phyloP scores from a whole-genome alignment of 441 rosid species.

The Populus hybrid region DNA sequence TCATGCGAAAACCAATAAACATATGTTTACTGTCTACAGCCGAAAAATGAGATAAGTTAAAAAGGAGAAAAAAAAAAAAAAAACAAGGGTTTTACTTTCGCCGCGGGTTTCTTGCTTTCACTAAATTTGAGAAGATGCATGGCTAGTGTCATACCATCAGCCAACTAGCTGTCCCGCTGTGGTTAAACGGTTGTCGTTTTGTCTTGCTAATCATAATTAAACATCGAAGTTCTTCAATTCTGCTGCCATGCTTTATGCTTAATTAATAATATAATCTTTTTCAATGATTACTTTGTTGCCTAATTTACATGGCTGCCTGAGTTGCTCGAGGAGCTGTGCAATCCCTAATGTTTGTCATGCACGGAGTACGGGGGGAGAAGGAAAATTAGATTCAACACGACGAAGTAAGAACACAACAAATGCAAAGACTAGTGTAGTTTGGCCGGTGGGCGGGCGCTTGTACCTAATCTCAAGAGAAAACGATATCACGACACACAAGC shows the following conservation, averaged over 20 bases:
- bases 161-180: not conserved
- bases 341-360: not conserved
- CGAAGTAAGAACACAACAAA: not conserved
- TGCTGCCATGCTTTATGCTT: not conserved
- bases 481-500: not conserved
- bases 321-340: slow-evolving; percentile 8
- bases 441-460: not conserved
- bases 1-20: not conserved
- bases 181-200: not conserved
- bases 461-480: not conserved
- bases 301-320: not conserved
- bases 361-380: no score
- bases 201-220: slow-evolving; percentile 10
- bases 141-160: not conserved
- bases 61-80: not conserved
- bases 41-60: not conserved
- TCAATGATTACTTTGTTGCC: not conserved
- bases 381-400: not conserved
- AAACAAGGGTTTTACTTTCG: slow-evolving; percentile 17
- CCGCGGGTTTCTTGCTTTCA: slow-evolving; percentile 23
- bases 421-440: not conserved
- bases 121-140: slow-evolving; percentile 32
- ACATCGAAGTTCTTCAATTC: not conserved
- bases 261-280: not conserved
- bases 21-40: slow-evolving; percentile 6